Percentiles rank a stretch among this genome's conserved stretches.
phyloP scores from a whole-genome alignment of 305 asterid genomes.

The Fraxinus nigra region DNA sequence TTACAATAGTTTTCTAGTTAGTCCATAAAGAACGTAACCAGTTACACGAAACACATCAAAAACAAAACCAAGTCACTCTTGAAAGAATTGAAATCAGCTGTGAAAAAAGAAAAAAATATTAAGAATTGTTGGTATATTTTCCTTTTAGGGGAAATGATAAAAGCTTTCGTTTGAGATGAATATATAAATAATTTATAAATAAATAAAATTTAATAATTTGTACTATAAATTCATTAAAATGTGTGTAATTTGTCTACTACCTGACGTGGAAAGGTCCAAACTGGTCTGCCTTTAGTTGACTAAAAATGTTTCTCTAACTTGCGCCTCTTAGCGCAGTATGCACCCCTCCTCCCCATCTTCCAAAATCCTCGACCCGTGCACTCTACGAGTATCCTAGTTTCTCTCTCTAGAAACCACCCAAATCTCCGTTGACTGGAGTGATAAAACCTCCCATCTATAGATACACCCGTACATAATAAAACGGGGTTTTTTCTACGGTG shows the following conservation, averaged over 20 bases:
- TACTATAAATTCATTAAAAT: too few species aligned
- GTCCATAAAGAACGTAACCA: not conserved
- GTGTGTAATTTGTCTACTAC: too few species aligned
- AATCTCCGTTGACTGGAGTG: slow-evolving; percentile 52
- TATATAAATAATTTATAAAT: not conserved
- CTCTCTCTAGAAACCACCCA: slow-evolving; percentile 16
- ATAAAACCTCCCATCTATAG: not conserved
- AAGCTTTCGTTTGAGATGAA: not conserved
- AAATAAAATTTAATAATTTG: not conserved
- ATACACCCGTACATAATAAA: not conserved
- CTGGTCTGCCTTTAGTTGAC: not conserved
- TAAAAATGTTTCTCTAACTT: slow-evolving; percentile 19
- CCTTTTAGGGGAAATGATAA: not conserved
- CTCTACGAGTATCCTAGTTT: slow-evolving; percentile 54
- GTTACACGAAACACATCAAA: not conserved
- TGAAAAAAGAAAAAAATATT: too few species aligned
- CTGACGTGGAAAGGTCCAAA: not conserved
- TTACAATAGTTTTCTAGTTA: not conserved
- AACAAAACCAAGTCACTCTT: not conserved
- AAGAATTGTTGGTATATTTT: not conserved
- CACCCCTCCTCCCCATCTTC: slow-evolving; percentile 29
- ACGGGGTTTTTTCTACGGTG: not conserved
- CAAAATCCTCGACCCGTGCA: slow-evolving; percentile 50
- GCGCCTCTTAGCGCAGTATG: slow-evolving; percentile 37
- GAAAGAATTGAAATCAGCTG: not conserved